A percentile compares a stretch with the other conserved stretches of the same genome.
phyloP scores from a whole-genome alignment of 108 stramenopile genomes.

The Schizochytrium sp. region DNA sequence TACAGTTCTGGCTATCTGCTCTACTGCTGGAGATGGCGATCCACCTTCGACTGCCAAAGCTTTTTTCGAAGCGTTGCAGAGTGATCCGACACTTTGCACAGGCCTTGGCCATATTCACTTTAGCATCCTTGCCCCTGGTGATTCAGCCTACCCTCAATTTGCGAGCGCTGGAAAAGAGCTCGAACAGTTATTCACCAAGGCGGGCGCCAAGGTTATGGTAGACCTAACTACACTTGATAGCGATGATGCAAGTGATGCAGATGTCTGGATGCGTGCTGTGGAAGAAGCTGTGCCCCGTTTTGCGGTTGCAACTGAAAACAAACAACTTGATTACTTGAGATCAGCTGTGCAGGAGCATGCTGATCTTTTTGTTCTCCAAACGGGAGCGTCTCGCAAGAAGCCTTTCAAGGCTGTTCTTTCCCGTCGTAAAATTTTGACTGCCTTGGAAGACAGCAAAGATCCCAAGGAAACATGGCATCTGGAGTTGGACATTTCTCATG shows the following conservation, averaged over 20 bases:
- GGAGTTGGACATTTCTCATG: background rate
- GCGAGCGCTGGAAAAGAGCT: background rate
- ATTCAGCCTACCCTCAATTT: constrained; percentile 12
- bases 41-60: background rate
- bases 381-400: too few species aligned
- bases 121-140: background rate
- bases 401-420: background rate
- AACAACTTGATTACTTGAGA: too few species aligned
- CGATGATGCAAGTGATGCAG: too few species aligned
- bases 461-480: constrained; percentile 3
- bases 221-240: too few species aligned
- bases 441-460: background rate
- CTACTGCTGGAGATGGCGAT: constrained; percentile 9
- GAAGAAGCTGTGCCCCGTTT: too few species aligned
- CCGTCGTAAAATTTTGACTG: background rate
- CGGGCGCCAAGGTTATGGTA: background rate
- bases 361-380: too few species aligned
- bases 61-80: background rate
- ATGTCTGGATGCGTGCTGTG: too few species aligned
- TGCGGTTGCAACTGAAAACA: too few species aligned
- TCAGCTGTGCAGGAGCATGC: too few species aligned
- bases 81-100: background rate
- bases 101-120: background rate
- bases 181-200: background rate
- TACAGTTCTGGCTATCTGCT: background rate